Base-by-base conservation (phyloP, 805 yeast species). In the Hanseniaspora thailandica region DNA sequence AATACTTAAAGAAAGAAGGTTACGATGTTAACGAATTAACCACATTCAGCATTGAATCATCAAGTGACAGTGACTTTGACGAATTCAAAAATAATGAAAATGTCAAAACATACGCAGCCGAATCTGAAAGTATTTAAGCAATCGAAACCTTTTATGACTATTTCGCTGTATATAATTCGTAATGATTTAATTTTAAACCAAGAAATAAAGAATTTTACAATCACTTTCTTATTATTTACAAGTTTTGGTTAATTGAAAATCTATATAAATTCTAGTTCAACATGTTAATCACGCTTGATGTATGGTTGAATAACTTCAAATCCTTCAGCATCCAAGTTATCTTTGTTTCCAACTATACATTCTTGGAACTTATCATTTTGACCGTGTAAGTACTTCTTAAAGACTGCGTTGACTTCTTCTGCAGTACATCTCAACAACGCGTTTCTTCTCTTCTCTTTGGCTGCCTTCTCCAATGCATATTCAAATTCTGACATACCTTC, bases 371-470 rank as follows among this genome's bases (percentile, higher is more conserved):
- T n/a, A 17, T 17, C n/a, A 3, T 39, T 28, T n/a, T 47, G 41
- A 12, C 38, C 45, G 30, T 39, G 19, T 58, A 85, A 69, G 60
- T 86, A 89, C 62, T 77, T 77, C 56, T 80, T 80, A n/a, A 84
- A 80, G 20, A 71, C 96, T 10, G 74, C 71, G 40, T 71, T 67
- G 51, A 90, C 73, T 61, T 86, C 95, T 1, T 66, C 65, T 13
- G 76, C 64, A n/a, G 72, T 69, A 17, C 86, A 86, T 55, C 77
- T 84, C 49, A 93, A 70, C 55, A 93, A 71, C 55, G 74, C 73
- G 58, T 80, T 83, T 68, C 98, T 81, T 64, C 97, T 77, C 45
- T 69, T 70, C 65, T 90, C 96, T 63, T 82, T 77, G 81, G 84
- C 75, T 33, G 82, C 87, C 59, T 84, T 86, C 33, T 83, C 78